Evolutionary conservation across 1,284 basidiomycete species (phyloP), one percentile per base, ranked within the genome.

Genomic region (Cryptococcus sp.): DNA sequence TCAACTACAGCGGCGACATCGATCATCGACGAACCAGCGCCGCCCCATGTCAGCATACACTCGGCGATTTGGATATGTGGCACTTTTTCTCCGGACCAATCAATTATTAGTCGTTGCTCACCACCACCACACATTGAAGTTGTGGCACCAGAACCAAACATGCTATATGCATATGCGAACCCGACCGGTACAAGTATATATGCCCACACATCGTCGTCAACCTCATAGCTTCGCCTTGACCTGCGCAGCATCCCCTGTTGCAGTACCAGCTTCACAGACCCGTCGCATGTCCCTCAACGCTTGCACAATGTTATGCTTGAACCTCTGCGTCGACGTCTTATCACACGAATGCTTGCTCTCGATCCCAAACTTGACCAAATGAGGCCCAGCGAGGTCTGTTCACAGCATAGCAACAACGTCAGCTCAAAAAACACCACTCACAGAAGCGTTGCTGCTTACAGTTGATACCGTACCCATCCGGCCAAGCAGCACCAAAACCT

Each of bases 301-400:
- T 58, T 85, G 81, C n/a, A 81, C 78, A 52, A 97, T 78, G 48
- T 85, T 84, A 59, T 82, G 71, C 70, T 89, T 87, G 76, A 96
- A 91, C 25, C 64, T 59, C 11, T 82, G 80, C 11, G 93, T 94
- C 27, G 89, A 90, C 25, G 91, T 93, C 39, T 80, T 74, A 6
- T 82, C 73, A 68, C 83, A 86, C 8, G 88, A 88, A 65, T 84
- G 80, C 78, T 98, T 98, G 56, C 88, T 90, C 79, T 98, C 94
- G 72, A 98, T 88, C 2, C 95, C 95, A 80, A 98, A 95, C 79
- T 94, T 96, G 79, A 98, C 84, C 62, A 88, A 81, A 54, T 88
- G 81, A 16, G 87, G 85, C 17, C 88, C 92, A 57, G 90, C 86
- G 62, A 97, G 84, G 77, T 98, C 92, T 94, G 63, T 2, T 17